Percentiles rank a stretch among this genome's conserved stretches.
These are phyloP conservation scores for Clonostachys sp. DNA, from an alignment of 2,329 filamentous ascomycete genomes.

Conservation along the genomic window DNA sequence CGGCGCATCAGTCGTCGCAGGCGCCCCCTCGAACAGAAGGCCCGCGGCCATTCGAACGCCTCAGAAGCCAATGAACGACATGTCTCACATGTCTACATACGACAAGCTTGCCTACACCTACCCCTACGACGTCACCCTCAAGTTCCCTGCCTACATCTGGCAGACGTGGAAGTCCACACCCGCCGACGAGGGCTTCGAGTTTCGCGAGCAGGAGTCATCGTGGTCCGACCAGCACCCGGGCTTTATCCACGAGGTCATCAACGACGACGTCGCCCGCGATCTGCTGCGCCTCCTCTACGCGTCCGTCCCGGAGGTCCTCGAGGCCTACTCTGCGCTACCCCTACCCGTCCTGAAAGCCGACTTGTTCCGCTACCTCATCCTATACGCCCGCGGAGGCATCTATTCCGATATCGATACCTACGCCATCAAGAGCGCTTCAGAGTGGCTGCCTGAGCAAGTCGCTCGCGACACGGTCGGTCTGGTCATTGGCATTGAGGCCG, in stretches of 20 bases:
- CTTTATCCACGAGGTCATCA: constrained; percentile 95
- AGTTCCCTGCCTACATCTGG: constrained; percentile 98
- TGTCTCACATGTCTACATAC: constrained; percentile 66
- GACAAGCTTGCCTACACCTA: constrained; percentile 90
- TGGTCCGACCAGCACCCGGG: constrained; percentile 85
- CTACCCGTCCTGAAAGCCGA: constrained; percentile 74
- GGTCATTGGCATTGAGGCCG: constrained; percentile 92
- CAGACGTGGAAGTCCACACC: constrained; percentile 96
- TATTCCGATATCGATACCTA: constrained; percentile 93
- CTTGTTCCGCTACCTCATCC: constrained; percentile 71
- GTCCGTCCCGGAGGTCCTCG: constrained; percentile 71
- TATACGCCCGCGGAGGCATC: constrained; percentile 56
- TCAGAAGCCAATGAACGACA: constrained; percentile 64
- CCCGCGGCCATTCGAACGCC: background rate
- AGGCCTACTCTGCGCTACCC: constrained; percentile 71
- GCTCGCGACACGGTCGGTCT: constrained; percentile 76
- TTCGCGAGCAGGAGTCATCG: constrained; percentile 80
- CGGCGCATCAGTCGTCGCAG: constrained; percentile 4
- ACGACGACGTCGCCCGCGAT: constrained; percentile 80
- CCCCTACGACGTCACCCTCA: constrained; percentile 81
- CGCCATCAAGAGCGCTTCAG: constrained; percentile 74
- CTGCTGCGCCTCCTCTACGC: constrained; percentile 84
- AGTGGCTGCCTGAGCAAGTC: constrained; percentile 81
- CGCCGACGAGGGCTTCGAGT: constrained; percentile 69
- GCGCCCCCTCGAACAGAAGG: background rate